These are phyloP conservation scores for Cyathus pygmaeus DNA, from an alignment of 1,284 basidiomycete genomes.

Conservation along the genomic window DNA sequence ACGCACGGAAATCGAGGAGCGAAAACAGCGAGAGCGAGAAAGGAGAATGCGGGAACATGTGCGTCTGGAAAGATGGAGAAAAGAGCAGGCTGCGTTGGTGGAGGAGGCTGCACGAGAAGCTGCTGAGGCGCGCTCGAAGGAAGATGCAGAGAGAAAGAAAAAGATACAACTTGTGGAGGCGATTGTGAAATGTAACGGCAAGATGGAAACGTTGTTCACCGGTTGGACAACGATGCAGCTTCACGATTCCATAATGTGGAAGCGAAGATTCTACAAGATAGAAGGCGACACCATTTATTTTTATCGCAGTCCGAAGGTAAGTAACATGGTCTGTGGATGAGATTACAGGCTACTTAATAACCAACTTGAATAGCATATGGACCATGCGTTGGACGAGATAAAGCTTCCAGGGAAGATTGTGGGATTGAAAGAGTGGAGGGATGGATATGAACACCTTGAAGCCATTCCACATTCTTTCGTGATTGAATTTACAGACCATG, in stretches of 20 bases:
- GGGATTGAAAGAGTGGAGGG: conserved; percentile 70
- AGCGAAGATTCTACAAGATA: conserved; percentile 72
- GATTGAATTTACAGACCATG: conserved; percentile 65
- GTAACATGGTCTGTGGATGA: conserved; percentile 10
- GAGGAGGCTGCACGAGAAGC: conserved; percentile 57
- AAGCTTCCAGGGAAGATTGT: conserved; percentile 56
- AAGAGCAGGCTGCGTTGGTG: conserved; percentile 57
- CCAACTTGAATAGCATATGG: conserved; percentile 52
- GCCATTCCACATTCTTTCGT: conserved; percentile 78
- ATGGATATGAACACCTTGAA: conserved; percentile 78
- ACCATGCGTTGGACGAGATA: conserved; percentile 58
- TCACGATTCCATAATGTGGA: conserved; percentile 67
- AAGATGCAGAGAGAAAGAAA: conserved; percentile 55
- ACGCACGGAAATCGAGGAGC: conserved; percentile 56
- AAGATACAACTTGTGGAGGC: conserved; percentile 57
- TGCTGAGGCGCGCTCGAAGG: conserved; percentile 54
- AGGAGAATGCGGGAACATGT: conserved; percentile 62
- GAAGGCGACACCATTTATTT: conserved; percentile 59
- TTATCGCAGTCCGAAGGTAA: conserved; percentile 66
- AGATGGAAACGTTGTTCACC: conserved; percentile 49
- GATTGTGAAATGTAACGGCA: conserved; percentile 50
- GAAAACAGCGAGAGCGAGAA: conserved; percentile 59
- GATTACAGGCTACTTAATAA: background rate
- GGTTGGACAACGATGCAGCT: conserved; percentile 78
- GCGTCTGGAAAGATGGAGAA: conserved; percentile 65